Evolutionary conservation across 305 asterid genomes (phyloP).

Genomic region (Withania somnifera): DNA sequence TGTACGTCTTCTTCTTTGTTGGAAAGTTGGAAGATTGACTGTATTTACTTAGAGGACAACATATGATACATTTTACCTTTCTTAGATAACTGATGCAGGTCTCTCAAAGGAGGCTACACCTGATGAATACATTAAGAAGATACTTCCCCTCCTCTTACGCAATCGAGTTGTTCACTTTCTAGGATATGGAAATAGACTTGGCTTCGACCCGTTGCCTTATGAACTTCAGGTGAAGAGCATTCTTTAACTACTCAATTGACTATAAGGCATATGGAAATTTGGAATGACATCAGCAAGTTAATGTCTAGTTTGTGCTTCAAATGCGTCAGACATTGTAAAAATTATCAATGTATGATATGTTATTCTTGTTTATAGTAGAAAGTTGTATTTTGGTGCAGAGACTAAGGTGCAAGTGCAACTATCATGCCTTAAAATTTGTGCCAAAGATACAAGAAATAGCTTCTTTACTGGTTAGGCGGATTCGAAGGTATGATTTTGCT

Average conservation of each 20-base stretch:
- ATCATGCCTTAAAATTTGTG: conserved; percentile 69
- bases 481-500: conserved; percentile 35
- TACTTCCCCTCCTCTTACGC: conserved; percentile 52
- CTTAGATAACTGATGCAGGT: conserved; percentile 83
- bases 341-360: not conserved
- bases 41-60: not conserved
- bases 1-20: conserved; percentile 33
- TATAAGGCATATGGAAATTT: not conserved
- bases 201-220: conserved; percentile 69
- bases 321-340: conserved; percentile 1
- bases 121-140: conserved; percentile 48
- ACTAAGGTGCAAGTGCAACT: conserved; percentile 91
- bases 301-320: not conserved
- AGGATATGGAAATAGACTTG: conserved; percentile 90
- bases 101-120: conserved; percentile 84
- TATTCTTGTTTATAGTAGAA: not conserved
- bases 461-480: conserved; percentile 50
- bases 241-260: not conserved
- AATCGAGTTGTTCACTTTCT: conserved; percentile 80
- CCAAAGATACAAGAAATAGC: conserved; percentile 59
- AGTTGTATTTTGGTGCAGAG: conserved; percentile 31
- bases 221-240: conserved; percentile 53
- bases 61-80: conserved; percentile 4
- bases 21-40: not conserved
- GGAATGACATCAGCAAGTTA: not conserved